phyloP scores from a whole-genome alignment of 2,329 filamentous ascomycete species.

The Aureobasidium sp. region DNA sequence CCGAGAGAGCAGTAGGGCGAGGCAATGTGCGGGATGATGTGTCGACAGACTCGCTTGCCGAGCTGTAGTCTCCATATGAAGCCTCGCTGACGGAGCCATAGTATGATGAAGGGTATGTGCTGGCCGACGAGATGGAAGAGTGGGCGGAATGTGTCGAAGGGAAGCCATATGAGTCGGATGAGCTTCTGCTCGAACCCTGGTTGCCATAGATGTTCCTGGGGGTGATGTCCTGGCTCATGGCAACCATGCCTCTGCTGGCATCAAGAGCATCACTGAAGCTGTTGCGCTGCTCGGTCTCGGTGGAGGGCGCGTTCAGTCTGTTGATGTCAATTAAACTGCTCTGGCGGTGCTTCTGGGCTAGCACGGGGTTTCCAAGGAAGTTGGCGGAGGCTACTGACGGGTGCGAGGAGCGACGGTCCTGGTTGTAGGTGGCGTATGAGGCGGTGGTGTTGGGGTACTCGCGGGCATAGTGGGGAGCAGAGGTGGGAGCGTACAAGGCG shows the following conservation, averaged over 20 bases:
- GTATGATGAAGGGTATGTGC: conserved; percentile 77
- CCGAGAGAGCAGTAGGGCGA: conserved; percentile 61
- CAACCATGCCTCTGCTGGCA: conserved; percentile 88
- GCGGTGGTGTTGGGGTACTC: conserved; percentile 54
- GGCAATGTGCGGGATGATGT: conserved; percentile 78
- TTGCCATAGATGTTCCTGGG: conserved; percentile 82
- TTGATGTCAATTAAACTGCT: conserved; percentile 60
- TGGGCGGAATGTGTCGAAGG: conserved; percentile 75
- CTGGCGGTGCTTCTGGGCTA: conserved; percentile 46
- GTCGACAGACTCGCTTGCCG: conserved; percentile 77
- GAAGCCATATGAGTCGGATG: conserved; percentile 85
- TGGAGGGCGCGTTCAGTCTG: conserved; percentile 48
- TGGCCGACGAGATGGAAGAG: conserved; percentile 80
- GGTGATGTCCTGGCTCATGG: conserved; percentile 86
- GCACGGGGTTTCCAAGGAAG: conserved; percentile 42
- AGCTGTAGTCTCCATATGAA: conserved; percentile 88
- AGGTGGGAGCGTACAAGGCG: conserved; percentile 59
- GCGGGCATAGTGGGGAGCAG: conserved; percentile 66
- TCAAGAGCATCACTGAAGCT: conserved; percentile 86
- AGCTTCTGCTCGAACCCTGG: conserved; percentile 56
- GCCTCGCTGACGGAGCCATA: conserved; percentile 73
- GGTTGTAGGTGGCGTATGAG: conserved; percentile 48
- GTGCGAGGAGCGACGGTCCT: conserved; percentile 70
- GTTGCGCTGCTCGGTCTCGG: conserved; percentile 52
- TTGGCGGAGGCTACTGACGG: conserved; percentile 63